Base-by-base conservation (phyloP, 2,329 filamentous ascomycete species). In the Pseudogymnoascus sp. region DNA sequence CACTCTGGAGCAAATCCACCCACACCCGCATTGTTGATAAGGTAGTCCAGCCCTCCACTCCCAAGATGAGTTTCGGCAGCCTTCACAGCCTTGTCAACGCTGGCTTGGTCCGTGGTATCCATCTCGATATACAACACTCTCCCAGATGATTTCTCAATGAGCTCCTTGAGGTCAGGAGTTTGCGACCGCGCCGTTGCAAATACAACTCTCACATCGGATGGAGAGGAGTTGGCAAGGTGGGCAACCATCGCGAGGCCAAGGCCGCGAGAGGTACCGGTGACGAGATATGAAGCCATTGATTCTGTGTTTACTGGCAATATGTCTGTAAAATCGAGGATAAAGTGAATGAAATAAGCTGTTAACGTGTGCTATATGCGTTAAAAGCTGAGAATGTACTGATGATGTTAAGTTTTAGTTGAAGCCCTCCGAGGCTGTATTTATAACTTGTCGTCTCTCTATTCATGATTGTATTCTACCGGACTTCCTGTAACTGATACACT, bases 191-290 rank as follows among this genome's bases (percentile, higher is more conserved):
- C 29, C 16, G 59, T 55, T 31, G 59, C 59, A 2, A 61, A 41
- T 43, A 61, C 10, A 19, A 45, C 16, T 11, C 26, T 31, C 14
- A 16, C 59, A 26, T 41, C 19, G 19, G n/a, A 61, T 19, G 16
- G 29, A 60, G 31, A 11, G 16, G 45, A 61, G 45, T 61, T 61
- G n/a, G 65, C 65, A 37, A 70, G 66, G 16, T 69, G 66, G n/a
- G 61, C 49, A 19, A 63, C 61, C 31, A 68, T 68, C 29, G 60
- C 68, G 3, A 68, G 65, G 12, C 69, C 69, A 12, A 70, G 65
- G 19, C 68, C 69, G 4, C 68, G 67, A 41, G 65, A 66, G 26
- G 64, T 63, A 35, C 69, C 68, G 4, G 69, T 69, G 23, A 70
- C 59, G 11, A 66, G 33, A 21, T 66, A 66, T 21, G 63, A 66